Evolutionary conservation across 73 alveolate species (phyloP).

Genomic region (Paramecium caudatum): DNA sequence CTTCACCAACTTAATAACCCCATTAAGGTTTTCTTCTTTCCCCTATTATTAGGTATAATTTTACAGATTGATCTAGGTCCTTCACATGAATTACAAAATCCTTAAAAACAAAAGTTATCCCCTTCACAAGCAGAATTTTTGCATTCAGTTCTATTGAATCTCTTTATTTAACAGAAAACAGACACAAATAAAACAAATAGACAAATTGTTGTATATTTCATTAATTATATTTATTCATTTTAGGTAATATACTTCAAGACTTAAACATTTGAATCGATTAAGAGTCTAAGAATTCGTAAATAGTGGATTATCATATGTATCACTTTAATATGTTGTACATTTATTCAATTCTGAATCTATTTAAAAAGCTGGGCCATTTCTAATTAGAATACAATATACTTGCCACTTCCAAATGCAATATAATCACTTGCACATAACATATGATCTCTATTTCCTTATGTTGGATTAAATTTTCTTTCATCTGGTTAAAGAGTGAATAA

Average conservation of each 20-base stretch:
- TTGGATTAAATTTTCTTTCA: conserved; percentile 4
- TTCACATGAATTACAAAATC: conserved; percentile 11
- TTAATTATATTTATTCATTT: not conserved
- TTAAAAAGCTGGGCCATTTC: conserved; percentile 72
- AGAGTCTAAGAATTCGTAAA: not conserved
- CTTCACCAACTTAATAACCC: conserved; percentile 45
- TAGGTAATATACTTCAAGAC: conserved; percentile 19
- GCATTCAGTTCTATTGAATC: not conserved
- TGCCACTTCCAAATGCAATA: conserved; percentile 68
- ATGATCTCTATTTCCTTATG: conserved; percentile 24
- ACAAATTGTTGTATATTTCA: not conserved
- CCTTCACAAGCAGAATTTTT: not conserved
- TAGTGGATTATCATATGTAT: conserved; percentile 1
- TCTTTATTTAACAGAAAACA: not conserved
- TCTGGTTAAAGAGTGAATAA: conserved; percentile 60
- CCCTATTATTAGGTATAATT: conserved; percentile 16
- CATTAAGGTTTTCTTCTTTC: conserved; percentile 11
- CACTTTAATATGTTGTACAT: conserved; percentile 62
- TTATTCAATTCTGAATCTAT: conserved; percentile 68
- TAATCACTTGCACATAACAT: conserved; percentile 62
- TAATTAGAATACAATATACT: not conserved
- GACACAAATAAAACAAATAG: not conserved
- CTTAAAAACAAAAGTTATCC: conserved; percentile 33
- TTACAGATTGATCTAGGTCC: conserved; percentile 22
- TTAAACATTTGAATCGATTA: not conserved